Evolutionary conservation across 495 filamentous ascomycete genomes (phyloP), one percentile per base, ranked within the genome.

Genomic region (Apodospora peruviana): DNA sequence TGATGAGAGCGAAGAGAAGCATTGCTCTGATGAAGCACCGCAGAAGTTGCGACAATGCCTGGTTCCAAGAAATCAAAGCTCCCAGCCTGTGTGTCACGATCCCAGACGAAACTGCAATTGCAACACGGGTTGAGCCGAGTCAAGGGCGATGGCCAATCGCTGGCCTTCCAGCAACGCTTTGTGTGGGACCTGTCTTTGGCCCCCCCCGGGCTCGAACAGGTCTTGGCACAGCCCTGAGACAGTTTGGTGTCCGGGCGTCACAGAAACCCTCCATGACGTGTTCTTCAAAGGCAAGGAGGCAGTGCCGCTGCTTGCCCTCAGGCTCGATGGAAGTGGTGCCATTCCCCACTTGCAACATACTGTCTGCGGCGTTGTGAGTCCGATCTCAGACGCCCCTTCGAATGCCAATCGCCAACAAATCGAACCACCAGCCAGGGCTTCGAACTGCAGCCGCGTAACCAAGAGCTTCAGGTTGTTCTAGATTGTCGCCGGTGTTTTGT

Each of bases 291-390:
- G n/a, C n/a, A 32, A 32, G 27, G 14, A 32, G 27, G 27, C 22
- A 44, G 25, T 19, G 23, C 42, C 25, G 5, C 21, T 11, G 36
- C 8, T 20, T 37, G 43, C 29, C 14, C 18, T 41, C 19, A 37
- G 41, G 14, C 2, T 11, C 38, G 22, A n/a, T 45, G 36, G 11
- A 60, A 63, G 55, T 70, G 62, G 69, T 59, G 60, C 57, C 59
- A 72, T 69, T 65, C 58, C 55, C 67, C 66, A 68, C 69, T 49
- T 56, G 43, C 36, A 32, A 50, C 53, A 36, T 55, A 53, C 38
- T 49, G 32, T 40, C 36, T 48, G 40, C 20, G 45, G 53, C 20
- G 56, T 29, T 40, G 45, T 56, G 27, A 32, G 27, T 40, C 18
- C 37, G 37, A 40, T 17, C 37, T 16, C 27, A 32, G 27, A 32